Percentiles rank a stretch among this genome's conserved stretches.
phyloP scores from a whole-genome alignment of 148 eudicot genomes.

The Vaccinium myrtillus region DNA sequence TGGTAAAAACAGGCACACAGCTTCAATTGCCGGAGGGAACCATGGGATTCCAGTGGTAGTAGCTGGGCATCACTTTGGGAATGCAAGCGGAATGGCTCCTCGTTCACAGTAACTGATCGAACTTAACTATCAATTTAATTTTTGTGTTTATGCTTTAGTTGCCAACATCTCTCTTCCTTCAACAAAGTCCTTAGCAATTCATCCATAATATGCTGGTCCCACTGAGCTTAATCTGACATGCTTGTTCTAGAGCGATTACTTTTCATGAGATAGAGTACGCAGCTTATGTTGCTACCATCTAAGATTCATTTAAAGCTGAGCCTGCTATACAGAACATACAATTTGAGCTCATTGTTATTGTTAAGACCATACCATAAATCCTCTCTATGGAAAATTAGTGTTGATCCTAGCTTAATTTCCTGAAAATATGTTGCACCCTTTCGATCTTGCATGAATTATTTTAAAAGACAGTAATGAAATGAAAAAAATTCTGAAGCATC shows the following conservation, averaged over 20 bases:
- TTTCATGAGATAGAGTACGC: background rate
- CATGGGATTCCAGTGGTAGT: constrained; percentile 93
- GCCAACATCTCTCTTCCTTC: background rate
- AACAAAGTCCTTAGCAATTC: background rate
- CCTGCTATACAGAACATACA: background rate
- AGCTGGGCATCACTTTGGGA: constrained; percentile 89
- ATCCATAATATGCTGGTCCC: background rate
- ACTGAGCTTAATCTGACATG: background rate
- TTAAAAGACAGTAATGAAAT: background rate
- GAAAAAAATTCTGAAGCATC: background rate
- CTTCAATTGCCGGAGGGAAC: constrained; percentile 94
- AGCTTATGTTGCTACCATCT: background rate
- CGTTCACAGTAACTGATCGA: constrained; percentile 78
- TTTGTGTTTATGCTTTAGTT: background rate
- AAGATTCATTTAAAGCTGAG: background rate
- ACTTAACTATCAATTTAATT: constrained; percentile 13
- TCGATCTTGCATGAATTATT: background rate
- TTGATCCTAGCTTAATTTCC: background rate
- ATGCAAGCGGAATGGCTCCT: constrained; percentile 99
- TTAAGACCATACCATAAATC: background rate
- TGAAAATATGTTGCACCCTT: constrained; percentile 7
- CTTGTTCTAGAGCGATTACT: background rate
- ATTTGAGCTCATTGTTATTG: background rate
- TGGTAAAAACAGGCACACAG: constrained; percentile 73
- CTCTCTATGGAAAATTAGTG: background rate